Percentiles rank a stretch among this genome's conserved stretches.
These are phyloP conservation scores for Moricandia moricandioides DNA, from an alignment of 345 rosid species.

Conservation along the genomic window DNA sequence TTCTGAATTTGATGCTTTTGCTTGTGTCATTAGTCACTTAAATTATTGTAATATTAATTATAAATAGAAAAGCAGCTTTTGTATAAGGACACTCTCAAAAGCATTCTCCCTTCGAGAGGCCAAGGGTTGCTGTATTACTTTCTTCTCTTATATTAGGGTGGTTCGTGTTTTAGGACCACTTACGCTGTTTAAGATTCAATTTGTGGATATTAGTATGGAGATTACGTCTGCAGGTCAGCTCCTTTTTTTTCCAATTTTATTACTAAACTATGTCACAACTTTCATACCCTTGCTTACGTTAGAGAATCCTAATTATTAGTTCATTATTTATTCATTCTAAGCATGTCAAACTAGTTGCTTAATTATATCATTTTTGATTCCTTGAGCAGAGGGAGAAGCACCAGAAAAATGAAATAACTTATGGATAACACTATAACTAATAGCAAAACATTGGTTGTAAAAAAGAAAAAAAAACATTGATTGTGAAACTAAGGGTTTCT, in stretches of 20 bases:
- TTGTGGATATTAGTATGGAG: constrained; percentile 31
- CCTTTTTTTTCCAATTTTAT: constrained; percentile 19
- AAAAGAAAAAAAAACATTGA: no score
- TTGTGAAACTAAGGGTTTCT: neutral
- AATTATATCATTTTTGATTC: constrained; percentile 25
- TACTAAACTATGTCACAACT: constrained; percentile 34
- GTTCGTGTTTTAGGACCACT: constrained; percentile 35
- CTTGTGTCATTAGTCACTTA: constrained; percentile 38
- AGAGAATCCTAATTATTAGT: constrained; percentile 27
- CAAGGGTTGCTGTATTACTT: constrained; percentile 36
- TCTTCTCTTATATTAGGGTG: constrained; percentile 33
- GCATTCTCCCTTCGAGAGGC: constrained; percentile 35
- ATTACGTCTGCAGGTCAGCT: constrained; percentile 39
- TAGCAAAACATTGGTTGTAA: neutral
- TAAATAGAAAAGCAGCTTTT: constrained; percentile 30
- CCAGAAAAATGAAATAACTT: constrained; percentile 6
- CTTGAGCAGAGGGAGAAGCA: constrained; percentile 11
- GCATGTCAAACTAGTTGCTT: constrained; percentile 35
- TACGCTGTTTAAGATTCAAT: constrained; percentile 28
- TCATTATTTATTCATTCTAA: constrained; percentile 24
- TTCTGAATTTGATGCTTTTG: constrained; percentile 34
- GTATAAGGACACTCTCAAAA: constrained; percentile 28
- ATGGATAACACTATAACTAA: neutral
- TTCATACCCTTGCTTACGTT: constrained; percentile 35
- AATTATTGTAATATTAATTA: constrained; percentile 30